Evolutionary conservation across 192 early-diverging fungal genomes (phyloP), one percentile per base, ranked within the genome.

Genomic region (Umbelopsis sp.): DNA sequence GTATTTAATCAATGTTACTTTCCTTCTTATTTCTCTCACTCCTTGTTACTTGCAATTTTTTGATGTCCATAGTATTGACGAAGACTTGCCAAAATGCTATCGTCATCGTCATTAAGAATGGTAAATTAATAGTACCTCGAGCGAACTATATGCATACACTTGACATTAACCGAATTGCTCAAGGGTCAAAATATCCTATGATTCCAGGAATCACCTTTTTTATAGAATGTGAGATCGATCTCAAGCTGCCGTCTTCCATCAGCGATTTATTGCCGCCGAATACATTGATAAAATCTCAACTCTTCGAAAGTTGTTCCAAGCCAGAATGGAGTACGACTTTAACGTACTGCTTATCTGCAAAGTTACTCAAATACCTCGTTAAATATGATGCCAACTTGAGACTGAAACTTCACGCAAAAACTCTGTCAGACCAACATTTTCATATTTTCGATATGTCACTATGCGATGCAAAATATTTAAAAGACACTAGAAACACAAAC

Each of bases 31-130:
- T 36, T 34, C n/a, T 34, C 38, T 34, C 34, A 5, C 17, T 62
- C 34, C 26, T 62, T 62, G 14, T 34, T 59, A 16, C 17, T 62
- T 62, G 14, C 16, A 49, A 4, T 3, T 49, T 54, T 26, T 50
- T 16, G n/a, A 78, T 78, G 77, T 54, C 77, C 22, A 29, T 74
- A 7, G 43, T 73, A 50, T 41, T 78, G 34, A 78, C 77, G 38
- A 68, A 70, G 22, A 71, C 51, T 29, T 74, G 72, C 34, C 67
- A 78, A 32, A 51, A 71, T 70, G 71, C 77, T 66, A 66, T 78
- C 16, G 45, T 78, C 32, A 59, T 78, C 22, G 72, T 72, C 21
- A 66, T 78, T 52, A 66, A 74, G 71, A 65, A 70, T 73, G 77
- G 75, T 77, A 77, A 66, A 26, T 8, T 17, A 17, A 36, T 1